phyloP scores from a whole-genome alignment of 495 filamentous ascomycete genomes.

The Elasticomyces elasticus region DNA sequence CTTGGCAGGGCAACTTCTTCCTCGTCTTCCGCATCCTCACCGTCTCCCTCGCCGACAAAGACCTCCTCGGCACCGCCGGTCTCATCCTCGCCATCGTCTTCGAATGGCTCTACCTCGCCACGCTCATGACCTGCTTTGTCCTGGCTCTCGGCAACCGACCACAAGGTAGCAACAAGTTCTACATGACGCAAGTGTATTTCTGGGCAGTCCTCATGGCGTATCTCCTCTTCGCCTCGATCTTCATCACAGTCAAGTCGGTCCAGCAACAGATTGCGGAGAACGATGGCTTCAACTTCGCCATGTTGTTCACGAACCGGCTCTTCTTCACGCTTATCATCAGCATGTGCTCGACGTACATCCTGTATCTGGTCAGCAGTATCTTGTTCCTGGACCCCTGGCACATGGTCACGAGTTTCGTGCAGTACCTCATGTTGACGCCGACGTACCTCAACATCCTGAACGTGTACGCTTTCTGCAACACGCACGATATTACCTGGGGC shows the following conservation, averaged over 20 bases:
- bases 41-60: conserved; percentile 57
- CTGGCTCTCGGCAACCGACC: conserved; percentile 91
- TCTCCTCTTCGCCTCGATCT: conserved; percentile 87
- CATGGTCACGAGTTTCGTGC: conserved; percentile 90
- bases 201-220: conserved; percentile 96
- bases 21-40: conserved; percentile 97
- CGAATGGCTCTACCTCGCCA: conserved; percentile 91
- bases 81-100: conserved; percentile 78
- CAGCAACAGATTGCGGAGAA: conserved; percentile 48
- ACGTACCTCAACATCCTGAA: conserved; percentile 96
- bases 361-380: conserved; percentile 86
- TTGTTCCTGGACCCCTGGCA: conserved; percentile 99
- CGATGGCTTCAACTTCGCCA: conserved; percentile 50
- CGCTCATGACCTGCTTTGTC: conserved; percentile 88
- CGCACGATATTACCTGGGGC: conserved; percentile 94
- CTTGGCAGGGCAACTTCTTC: conserved; percentile 84
- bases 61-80: conserved; percentile 64
- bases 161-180: conserved; percentile 84
- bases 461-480: conserved; percentile 97
- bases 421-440: conserved; percentile 91
- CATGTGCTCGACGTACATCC: conserved; percentile 79
- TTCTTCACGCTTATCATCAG: conserved; percentile 94
- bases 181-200: conserved; percentile 94
- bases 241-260: conserved; percentile 84
- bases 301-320: conserved; percentile 73